A percentile compares a stretch with the other conserved stretches of the same genome.
phyloP scores from a whole-genome alignment of 2,329 filamentous ascomycete genomes.

The Mollisia scopiformis region DNA sequence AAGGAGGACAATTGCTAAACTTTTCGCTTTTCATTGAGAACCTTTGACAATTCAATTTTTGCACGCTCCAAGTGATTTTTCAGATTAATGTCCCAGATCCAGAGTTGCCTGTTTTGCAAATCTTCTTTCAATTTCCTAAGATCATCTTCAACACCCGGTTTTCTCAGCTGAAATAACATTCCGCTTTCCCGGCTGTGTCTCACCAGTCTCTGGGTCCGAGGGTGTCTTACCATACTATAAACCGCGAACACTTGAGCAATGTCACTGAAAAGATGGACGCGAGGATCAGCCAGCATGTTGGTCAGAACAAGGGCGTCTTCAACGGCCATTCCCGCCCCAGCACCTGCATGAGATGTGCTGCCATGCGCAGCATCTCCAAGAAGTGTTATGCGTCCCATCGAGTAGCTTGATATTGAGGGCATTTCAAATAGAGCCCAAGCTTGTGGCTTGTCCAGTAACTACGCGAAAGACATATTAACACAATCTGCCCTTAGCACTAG shows the following conservation, averaged over 20 bases:
- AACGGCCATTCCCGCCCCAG: conserved; percentile 58
- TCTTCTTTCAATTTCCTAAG: conserved; percentile 38
- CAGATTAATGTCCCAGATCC: conserved; percentile 39
- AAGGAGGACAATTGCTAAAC: too few relatives aligned
- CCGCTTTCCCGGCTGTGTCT: conserved; percentile 10
- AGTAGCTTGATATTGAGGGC: conserved; percentile 41
- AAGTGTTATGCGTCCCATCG: conserved; percentile 46
- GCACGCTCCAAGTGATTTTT: conserved; percentile 40
- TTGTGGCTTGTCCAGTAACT: conserved; percentile 38
- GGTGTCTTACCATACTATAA: conserved; percentile 50
- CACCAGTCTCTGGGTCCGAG: conserved; percentile 19
- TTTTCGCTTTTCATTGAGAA: too few relatives aligned
- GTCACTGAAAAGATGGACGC: conserved; percentile 25
- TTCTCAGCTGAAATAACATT: conserved; percentile 44
- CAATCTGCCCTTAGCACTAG: too few relatives aligned
- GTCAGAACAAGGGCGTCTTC: conserved; percentile 49
- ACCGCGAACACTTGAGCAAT: conserved; percentile 46
- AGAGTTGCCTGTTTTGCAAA: conserved; percentile 35
- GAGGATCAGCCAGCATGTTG: conserved; percentile 46
- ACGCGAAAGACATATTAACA: background rate
- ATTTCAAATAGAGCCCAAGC: conserved; percentile 50
- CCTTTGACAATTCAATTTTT: background rate
- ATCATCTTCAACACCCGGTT: conserved; percentile 40
- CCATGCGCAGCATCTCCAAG: conserved; percentile 66
- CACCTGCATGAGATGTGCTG: conserved; percentile 58